A percentile compares a stretch with the other conserved stretches of the same genome.
Evolutionary conservation across 495 filamentous ascomycete genomes (phyloP).

Genomic region (Rhizodiscina lignyota): DNA sequence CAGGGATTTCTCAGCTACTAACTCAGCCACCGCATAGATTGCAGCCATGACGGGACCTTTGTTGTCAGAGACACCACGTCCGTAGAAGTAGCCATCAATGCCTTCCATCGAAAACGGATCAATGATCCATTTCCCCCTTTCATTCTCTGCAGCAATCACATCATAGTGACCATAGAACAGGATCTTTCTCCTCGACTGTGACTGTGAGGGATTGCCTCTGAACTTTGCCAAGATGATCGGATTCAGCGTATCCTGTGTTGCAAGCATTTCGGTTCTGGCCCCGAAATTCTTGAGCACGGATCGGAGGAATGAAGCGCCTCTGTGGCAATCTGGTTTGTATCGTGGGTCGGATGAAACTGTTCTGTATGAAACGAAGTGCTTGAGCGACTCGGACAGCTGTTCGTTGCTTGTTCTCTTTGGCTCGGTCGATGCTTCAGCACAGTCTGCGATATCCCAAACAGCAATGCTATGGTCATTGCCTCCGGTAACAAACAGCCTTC

Average conservation of each 20-base stretch:
- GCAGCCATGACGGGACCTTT: constrained; percentile 91
- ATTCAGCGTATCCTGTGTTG: constrained; percentile 56
- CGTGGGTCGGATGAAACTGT: constrained; percentile 75
- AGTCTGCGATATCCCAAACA: constrained; percentile 66
- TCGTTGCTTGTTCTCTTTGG: constrained; percentile 41
- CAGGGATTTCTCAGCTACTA: constrained; percentile 59
- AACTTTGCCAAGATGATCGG: constrained; percentile 86
- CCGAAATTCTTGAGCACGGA: constrained; percentile 81
- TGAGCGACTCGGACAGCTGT: constrained; percentile 67
- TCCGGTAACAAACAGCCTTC: constrained; percentile 77
- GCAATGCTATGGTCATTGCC: constrained; percentile 80
- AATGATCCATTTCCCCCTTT: constrained; percentile 57
- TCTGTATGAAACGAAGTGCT: constrained; percentile 73
- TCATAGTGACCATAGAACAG: constrained; percentile 98
- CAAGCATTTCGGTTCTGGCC: constrained; percentile 70
- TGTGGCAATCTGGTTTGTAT: constrained; percentile 76
- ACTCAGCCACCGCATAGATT: constrained; percentile 77
- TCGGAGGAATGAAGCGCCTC: constrained; percentile 79
- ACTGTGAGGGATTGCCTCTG: constrained; percentile 41
- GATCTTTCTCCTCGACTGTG: constrained; percentile 55
- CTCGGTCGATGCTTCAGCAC: constrained; percentile 25
- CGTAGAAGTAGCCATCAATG: constrained; percentile 83
- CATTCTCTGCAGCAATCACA: constrained; percentile 82
- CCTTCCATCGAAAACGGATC: constrained; percentile 79
- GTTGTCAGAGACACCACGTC: constrained; percentile 93